phyloP scores from a whole-genome alignment of 1,284 basidiomycete genomes.

The Naganishia albida region DNA sequence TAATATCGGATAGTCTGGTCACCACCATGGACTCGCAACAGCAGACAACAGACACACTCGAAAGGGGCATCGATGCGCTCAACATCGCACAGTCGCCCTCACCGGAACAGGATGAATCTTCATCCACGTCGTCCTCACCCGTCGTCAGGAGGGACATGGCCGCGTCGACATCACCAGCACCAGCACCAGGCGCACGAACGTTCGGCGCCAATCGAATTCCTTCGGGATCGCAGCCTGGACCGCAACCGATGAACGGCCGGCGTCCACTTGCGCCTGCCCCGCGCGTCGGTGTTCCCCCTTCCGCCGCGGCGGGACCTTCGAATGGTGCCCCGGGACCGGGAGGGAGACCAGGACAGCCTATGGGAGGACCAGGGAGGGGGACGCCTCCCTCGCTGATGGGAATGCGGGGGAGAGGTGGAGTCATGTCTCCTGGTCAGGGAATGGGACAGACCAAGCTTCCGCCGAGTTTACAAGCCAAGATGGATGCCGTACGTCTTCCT shows the following conservation, averaged over 20 bases:
- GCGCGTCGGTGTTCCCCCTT: conserved; percentile 10
- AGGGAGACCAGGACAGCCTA: conserved; percentile 3
- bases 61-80: conserved; percentile 17
- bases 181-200: conserved; percentile 4
- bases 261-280: conserved; percentile 13
- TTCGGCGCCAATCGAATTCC: conserved; percentile 26
- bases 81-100: conserved; percentile 13
- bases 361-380: conserved; percentile 2
- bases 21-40: no score
- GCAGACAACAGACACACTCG: background rate
- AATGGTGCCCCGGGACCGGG: background rate
- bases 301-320: background rate
- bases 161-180: background rate
- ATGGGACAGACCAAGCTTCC: conserved; percentile 59
- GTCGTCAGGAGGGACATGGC: conserved; percentile 12
- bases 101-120: background rate
- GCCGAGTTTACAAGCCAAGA: conserved; percentile 85
- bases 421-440: conserved; percentile 16
- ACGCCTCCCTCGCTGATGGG: conserved; percentile 24
- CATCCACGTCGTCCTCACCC: background rate
- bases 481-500: conserved; percentile 62
- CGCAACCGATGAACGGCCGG: background rate
- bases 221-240: background rate
- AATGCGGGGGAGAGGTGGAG: conserved; percentile 16
- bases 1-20: no score